Evolutionary conservation across 345 rosid species (phyloP).

Genomic region (Eucalyptus curtisii): DNA sequence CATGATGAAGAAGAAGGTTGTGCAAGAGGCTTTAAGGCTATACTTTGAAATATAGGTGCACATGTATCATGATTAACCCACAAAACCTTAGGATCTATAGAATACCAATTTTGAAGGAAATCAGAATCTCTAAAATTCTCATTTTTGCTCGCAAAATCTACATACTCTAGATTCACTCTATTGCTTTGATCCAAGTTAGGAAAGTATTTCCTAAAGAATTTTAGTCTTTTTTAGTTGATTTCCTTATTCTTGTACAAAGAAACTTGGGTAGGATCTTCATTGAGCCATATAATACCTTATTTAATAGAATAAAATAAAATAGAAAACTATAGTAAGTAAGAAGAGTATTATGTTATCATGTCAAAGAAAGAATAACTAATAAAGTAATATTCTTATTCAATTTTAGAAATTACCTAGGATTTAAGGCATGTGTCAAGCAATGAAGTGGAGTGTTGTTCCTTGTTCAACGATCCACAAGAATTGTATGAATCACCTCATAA

Average conservation of each 20-base stretch:
- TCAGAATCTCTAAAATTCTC: not conserved
- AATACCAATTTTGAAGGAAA: not conserved
- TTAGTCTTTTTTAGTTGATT: not conserved
- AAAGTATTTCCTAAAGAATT: not conserved
- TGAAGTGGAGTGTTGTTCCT: not conserved
- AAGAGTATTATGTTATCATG: not conserved
- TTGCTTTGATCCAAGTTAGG: not conserved
- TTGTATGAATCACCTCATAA: not conserved
- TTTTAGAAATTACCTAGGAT: not conserved
- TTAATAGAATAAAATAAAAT: not conserved
- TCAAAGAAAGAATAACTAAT: not conserved
- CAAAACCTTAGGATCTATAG: not conserved
- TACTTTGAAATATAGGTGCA: not conserved
- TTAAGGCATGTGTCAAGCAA: not conserved
- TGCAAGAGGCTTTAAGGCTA: not conserved
- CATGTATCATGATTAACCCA: not conserved
- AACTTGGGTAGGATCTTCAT: not conserved
- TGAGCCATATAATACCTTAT: not conserved
- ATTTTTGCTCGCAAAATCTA: not conserved
- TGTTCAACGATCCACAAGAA: not conserved
- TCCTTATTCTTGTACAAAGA: not conserved
- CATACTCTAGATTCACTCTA: not conserved
- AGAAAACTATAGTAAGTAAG: not conserved
- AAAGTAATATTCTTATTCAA: not conserved
- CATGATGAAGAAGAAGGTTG: not conserved